phyloP scores from a whole-genome alignment of 2,329 filamentous ascomycete species.

The Pseudomassariella vexata region DNA sequence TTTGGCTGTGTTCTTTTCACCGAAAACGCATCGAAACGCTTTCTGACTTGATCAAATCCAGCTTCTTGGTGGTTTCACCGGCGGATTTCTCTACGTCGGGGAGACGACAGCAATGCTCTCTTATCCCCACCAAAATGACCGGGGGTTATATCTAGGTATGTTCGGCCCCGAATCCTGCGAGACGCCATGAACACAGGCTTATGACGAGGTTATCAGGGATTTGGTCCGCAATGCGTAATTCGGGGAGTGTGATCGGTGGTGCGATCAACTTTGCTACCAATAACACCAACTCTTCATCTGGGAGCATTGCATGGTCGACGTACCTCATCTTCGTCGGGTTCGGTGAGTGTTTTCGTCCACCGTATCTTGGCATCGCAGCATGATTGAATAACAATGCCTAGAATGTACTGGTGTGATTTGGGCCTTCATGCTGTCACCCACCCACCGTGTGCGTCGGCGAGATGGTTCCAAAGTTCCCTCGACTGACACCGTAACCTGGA shows the following conservation, averaged over 20 bases:
- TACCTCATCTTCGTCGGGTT: constrained; percentile 24
- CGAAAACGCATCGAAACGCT: too few species aligned
- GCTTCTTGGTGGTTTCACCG: constrained; percentile 12
- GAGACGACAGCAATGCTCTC: constrained; percentile 30
- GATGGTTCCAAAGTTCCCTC: constrained; percentile 18
- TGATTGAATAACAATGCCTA: too few species aligned
- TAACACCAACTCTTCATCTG: constrained; percentile 9
- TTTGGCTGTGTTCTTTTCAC: too few species aligned
- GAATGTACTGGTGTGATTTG: constrained; percentile 24
- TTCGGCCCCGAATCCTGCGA: too few species aligned
- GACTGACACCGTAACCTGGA: constrained; percentile 10
- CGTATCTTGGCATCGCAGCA: too few species aligned
- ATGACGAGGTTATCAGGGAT: constrained; percentile 11
- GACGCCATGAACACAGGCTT: neutral
- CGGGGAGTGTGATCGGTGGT: constrained; percentile 25
- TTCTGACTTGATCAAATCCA: too few species aligned
- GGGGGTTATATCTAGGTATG: constrained; percentile 22
- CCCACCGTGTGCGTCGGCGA: constrained; percentile 17
- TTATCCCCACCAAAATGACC: constrained; percentile 24
- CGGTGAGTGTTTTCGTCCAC: too few species aligned
- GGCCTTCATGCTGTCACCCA: constrained; percentile 20
- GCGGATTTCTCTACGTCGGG: constrained; percentile 25
- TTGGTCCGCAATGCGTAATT: constrained; percentile 26
- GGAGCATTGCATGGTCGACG: constrained; percentile 23
- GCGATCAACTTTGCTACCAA: constrained; percentile 27